Percentiles rank a stretch among this genome's conserved stretches.
Evolutionary conservation across 2,329 filamentous ascomycete species (phyloP).

Genomic region (Triangularia verruculosa): DNA sequence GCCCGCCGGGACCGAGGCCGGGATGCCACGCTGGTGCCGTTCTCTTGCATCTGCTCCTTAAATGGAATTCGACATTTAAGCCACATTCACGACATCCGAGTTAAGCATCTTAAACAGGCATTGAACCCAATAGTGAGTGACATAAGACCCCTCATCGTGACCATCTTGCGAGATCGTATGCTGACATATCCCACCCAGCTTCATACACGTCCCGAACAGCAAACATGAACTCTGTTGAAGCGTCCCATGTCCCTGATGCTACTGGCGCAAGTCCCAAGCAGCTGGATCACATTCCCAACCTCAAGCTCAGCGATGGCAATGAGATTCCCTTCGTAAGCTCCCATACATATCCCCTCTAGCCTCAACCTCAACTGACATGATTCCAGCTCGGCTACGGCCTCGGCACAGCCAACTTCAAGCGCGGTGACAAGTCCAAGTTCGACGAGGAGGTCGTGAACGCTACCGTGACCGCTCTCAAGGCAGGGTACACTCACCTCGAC

Average conservation of each 20-base stretch:
- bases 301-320: slow-evolving; percentile 72
- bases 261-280: slow-evolving; percentile 42
- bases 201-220: slow-evolving; percentile 28
- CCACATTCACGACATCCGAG: slow-evolving; percentile 5
- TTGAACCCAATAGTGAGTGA: neutral
- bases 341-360: slow-evolving; percentile 3
- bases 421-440: slow-evolving; percentile 45
- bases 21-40: neutral
- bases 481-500: slow-evolving; percentile 72
- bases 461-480: slow-evolving; percentile 60
- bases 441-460: slow-evolving; percentile 52
- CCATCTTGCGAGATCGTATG: neutral
- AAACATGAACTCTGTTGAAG: slow-evolving; percentile 44
- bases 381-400: slow-evolving; percentile 66
- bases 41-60: neutral
- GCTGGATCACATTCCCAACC: slow-evolving; percentile 45
- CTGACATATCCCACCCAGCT: slow-evolving; percentile 4
- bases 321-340: slow-evolving; percentile 64
- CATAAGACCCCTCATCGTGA: neutral
- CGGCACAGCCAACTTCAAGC: slow-evolving; percentile 65
- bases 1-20: slow-evolving; percentile 10
- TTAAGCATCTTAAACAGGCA: neutral
- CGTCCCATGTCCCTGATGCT: slow-evolving; percentile 39
- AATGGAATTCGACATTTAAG: neutral
- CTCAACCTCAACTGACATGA: neutral